Conservation (phyloP, 1,139 yeast species). For the Pichia sp. region DNA sequence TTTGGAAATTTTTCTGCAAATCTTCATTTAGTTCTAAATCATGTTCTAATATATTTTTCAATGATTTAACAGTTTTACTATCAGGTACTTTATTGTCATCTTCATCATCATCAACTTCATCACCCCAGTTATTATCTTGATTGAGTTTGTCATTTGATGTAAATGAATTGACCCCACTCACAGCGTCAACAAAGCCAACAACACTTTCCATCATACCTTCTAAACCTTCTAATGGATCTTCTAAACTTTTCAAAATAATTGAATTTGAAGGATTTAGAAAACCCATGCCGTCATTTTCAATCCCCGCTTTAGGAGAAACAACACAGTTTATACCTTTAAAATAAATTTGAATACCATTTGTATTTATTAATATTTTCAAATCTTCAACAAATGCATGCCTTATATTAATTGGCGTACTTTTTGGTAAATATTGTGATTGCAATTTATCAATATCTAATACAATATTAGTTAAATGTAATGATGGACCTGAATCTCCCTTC, state of each 20-base stretch:
- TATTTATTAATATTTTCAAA: constrained; percentile 10
- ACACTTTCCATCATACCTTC: constrained; percentile 19
- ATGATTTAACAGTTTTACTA: constrained; percentile 1
- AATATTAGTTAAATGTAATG: constrained; percentile 13
- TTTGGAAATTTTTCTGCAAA: neutral
- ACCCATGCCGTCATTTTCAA: constrained; percentile 1
- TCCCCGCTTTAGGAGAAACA: constrained; percentile 10
- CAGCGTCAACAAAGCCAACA: constrained; percentile 17
- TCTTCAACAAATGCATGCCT: constrained; percentile 12
- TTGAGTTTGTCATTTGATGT: neutral
- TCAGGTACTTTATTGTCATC: constrained; percentile 14
- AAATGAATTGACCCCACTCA: constrained; percentile 13
- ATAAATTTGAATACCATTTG: constrained; percentile 11
- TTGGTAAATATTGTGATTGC: constrained; percentile 13
- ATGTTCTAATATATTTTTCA: constrained; percentile 4
- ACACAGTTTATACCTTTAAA: constrained; percentile 7
- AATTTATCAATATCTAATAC: constrained; percentile 16
- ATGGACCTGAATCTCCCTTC: constrained; percentile 11
- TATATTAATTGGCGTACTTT: constrained; percentile 11
- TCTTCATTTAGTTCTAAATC: constrained; percentile 8
- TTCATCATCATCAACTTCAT: constrained; percentile 16
- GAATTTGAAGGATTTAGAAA: constrained; percentile 8
- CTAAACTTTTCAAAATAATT: constrained; percentile 7
- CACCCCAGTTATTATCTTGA: neutral
- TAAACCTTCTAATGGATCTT: constrained; percentile 12